Percentiles rank a stretch among this genome's conserved stretches.
phyloP scores from a whole-genome alignment of 1,139 yeast genomes.

The Suhomyces maxii region DNA sequence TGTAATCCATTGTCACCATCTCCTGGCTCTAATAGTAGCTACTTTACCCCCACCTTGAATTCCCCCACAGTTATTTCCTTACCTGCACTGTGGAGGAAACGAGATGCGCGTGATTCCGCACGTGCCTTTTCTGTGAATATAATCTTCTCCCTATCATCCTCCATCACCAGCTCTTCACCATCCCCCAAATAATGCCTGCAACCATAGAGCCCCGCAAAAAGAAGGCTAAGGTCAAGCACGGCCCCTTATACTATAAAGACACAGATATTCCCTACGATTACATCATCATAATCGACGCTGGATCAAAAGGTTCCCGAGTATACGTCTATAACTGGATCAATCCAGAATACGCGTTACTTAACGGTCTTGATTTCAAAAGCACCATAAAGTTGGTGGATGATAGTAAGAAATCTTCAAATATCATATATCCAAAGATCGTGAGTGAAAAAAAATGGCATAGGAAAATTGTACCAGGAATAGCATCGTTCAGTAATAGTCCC shows the following conservation, averaged over 20 bases:
- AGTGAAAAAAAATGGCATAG: conserved; percentile 56
- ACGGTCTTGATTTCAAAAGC: conserved; percentile 19
- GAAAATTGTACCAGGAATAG: conserved; percentile 68
- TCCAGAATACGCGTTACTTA: conserved; percentile 35
- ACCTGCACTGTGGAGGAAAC: too few species aligned
- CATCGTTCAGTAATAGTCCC: conserved; percentile 53
- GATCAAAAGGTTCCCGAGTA: conserved; percentile 78
- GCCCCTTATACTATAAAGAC: conserved; percentile 27
- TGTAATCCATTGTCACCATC: too few species aligned
- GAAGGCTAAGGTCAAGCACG: conserved; percentile 15
- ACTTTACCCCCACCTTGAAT: too few species aligned
- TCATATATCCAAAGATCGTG: conserved; percentile 41
- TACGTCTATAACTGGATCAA: conserved; percentile 71
- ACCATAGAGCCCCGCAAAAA: conserved; percentile 3
- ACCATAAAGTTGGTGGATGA: not conserved
- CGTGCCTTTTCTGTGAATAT: too few species aligned
- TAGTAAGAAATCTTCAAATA: not conserved
- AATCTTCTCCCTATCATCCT: too few species aligned
- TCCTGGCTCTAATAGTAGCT: too few species aligned
- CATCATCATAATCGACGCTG: conserved; percentile 76
- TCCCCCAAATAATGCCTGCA: not conserved
- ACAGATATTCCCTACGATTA: conserved; percentile 60
- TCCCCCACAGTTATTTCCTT: too few species aligned
- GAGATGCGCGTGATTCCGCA: too few species aligned
- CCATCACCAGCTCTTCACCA: too few species aligned